Conservation (phyloP, 179 eudicot genomes). For the Silene coronaria region DNA sequence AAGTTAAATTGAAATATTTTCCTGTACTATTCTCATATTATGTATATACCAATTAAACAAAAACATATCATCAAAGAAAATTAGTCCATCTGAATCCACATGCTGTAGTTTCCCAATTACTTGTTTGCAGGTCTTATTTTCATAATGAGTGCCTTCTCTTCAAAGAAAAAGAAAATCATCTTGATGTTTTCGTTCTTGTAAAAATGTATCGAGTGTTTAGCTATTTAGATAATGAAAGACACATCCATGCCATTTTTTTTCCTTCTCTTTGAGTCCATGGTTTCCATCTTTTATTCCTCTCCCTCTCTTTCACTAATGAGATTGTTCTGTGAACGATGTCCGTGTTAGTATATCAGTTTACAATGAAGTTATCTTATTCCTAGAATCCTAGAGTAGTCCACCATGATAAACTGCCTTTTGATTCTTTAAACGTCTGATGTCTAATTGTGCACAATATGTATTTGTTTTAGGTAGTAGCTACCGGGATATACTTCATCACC, state of each 20-base stretch:
- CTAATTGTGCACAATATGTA: constrained; percentile 16
- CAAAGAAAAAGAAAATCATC: background rate
- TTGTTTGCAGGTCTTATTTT: background rate
- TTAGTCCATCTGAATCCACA: no score
- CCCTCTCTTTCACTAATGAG: no score
- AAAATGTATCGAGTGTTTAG: background rate
- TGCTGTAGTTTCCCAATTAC: background rate
- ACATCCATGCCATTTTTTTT: background rate
- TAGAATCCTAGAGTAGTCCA: background rate
- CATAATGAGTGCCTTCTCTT: background rate
- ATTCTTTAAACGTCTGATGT: background rate
- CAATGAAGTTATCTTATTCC: background rate
- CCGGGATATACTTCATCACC: constrained; percentile 74
- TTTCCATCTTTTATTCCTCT: no score
- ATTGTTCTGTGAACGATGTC: no score
- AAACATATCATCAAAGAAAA: no score
- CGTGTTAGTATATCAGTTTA: no score
- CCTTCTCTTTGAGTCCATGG: no score
- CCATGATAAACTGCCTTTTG: background rate
- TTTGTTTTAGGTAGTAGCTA: constrained; percentile 63
- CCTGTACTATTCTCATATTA: background rate
- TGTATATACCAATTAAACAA: background rate
- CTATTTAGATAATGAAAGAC: background rate
- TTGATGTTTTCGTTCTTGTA: background rate
- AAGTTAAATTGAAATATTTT: background rate